These are phyloP conservation scores for Penicillium olsonii DNA, from an alignment of 2,329 filamentous ascomycete species.

Conservation along the genomic window DNA sequence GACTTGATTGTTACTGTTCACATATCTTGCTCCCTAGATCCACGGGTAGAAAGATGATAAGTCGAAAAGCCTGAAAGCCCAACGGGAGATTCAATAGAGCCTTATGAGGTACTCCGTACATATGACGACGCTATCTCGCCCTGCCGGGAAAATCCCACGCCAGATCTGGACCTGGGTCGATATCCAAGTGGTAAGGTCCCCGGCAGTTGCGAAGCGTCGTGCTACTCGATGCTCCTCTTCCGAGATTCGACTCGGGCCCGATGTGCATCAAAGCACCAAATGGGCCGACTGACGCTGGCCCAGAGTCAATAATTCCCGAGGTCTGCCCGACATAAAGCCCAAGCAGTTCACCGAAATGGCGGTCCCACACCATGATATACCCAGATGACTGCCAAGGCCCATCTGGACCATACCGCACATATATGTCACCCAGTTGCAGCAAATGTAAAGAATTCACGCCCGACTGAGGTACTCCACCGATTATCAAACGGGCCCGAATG, in stretches of 20 bases:
- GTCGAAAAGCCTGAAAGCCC: background rate
- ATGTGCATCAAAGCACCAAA: slow-evolving; percentile 22
- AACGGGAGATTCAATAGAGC: background rate
- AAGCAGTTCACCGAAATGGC: slow-evolving; percentile 30
- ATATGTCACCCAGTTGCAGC: slow-evolving; percentile 41
- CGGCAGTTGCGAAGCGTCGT: slow-evolving; percentile 1
- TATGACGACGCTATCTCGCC: background rate
- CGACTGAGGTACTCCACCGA: slow-evolving; percentile 22
- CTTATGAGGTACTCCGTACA: too few relatives aligned
- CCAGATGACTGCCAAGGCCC: slow-evolving; percentile 35
- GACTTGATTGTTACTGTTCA: too few relatives aligned
- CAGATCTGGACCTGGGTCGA: slow-evolving; percentile 28
- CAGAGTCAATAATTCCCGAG: slow-evolving; percentile 24
- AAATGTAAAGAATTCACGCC: slow-evolving; percentile 30
- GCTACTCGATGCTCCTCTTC: background rate
- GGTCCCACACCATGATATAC: slow-evolving; percentile 41
- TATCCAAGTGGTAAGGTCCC: slow-evolving; percentile 27
- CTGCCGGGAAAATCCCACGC: slow-evolving; percentile 6
- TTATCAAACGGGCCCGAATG: slow-evolving; percentile 28
- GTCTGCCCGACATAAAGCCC: slow-evolving; percentile 32
- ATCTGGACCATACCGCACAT: slow-evolving; percentile 18
- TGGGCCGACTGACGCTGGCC: slow-evolving; percentile 16
- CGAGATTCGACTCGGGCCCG: background rate
- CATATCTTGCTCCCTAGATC: too few relatives aligned
- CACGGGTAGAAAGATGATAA: too few relatives aligned